These are phyloP conservation scores for Nakataea oryzae DNA, from an alignment of 2,329 filamentous ascomycete species.

Conservation along the genomic window DNA sequence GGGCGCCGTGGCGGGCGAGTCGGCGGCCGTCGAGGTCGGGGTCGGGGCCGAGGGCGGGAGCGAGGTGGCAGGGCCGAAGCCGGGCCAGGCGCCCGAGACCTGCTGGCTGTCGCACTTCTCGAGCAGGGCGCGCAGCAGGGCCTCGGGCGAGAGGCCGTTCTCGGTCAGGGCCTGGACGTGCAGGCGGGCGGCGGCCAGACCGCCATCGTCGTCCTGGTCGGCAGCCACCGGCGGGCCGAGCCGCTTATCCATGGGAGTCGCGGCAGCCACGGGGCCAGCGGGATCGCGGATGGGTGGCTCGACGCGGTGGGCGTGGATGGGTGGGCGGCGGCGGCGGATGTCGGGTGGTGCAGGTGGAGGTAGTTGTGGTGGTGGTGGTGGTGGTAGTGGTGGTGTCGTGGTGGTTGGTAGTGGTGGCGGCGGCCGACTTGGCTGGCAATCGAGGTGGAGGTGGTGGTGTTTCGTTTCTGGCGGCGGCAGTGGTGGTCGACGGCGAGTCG, in stretches of 20 bases:
- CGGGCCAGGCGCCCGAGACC: not conserved
- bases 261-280: not conserved
- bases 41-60: not conserved
- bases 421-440: not conserved
- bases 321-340: too few relatives aligned
- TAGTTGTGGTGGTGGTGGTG: too few relatives aligned
- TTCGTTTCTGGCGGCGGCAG: not conserved
- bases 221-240: constrained; percentile 4
- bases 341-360: too few relatives aligned
- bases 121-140: constrained; percentile 19
- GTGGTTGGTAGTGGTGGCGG: not conserved
- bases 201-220: constrained; percentile 13
- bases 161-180: constrained; percentile 20
- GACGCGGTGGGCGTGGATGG: too few relatives aligned
- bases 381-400: too few relatives aligned
- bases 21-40: not conserved
- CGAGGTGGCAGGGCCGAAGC: not conserved
- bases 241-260: constrained; percentile 1
- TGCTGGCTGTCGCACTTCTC: constrained; percentile 15
- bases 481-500: not conserved
- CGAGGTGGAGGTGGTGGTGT: too few relatives aligned
- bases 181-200: constrained; percentile 17
- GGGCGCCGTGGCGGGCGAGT: not conserved
- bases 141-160: constrained; percentile 18
- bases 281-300: too few relatives aligned